A percentile compares a stretch with the other conserved stretches of the same genome.
Evolutionary conservation across 2,329 filamentous ascomycete genomes (phyloP).

Genomic region (Talaromyces sp.): DNA sequence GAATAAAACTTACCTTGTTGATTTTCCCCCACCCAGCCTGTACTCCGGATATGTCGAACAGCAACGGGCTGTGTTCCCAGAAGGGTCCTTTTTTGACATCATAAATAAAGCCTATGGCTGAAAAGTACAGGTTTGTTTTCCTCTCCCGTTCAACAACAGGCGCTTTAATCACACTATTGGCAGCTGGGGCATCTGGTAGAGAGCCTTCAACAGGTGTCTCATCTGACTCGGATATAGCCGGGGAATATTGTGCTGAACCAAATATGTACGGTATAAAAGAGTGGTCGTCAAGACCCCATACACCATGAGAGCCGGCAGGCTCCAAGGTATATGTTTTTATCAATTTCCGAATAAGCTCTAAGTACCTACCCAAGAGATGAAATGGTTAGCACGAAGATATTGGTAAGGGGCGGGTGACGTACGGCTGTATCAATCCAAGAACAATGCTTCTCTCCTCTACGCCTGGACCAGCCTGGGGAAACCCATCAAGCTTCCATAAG

Average conservation of each 20-base stretch:
- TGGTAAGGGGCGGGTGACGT: slow-evolving; percentile 35
- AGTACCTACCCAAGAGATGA: slow-evolving; percentile 52
- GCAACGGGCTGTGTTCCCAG: slow-evolving; percentile 91
- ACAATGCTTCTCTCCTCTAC: slow-evolving; percentile 74
- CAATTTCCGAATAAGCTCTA: slow-evolving; percentile 72
- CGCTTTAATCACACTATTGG: slow-evolving; percentile 62
- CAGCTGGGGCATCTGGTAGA: slow-evolving; percentile 63
- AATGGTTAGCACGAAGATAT: neutral
- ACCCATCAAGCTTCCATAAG: slow-evolving; percentile 85
- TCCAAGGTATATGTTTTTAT: slow-evolving; percentile 91
- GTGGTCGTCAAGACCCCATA: slow-evolving; percentile 98
- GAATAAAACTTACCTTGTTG: slow-evolving; percentile 60
- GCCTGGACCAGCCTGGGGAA: slow-evolving; percentile 52
- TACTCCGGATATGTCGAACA: slow-evolving; percentile 92
- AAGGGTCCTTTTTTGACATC: slow-evolving; percentile 96
- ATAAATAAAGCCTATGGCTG: slow-evolving; percentile 92
- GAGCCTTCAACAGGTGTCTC: slow-evolving; percentile 76
- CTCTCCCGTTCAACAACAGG: slow-evolving; percentile 62
- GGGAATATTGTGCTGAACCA: slow-evolving; percentile 82
- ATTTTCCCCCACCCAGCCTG: slow-evolving; percentile 96
- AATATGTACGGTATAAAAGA: slow-evolving; percentile 92
- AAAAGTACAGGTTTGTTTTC: slow-evolving; percentile 79
- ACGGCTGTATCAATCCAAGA: slow-evolving; percentile 76
- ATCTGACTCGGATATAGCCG: slow-evolving; percentile 61
- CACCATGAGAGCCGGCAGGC: slow-evolving; percentile 90